Percentiles rank a stretch among this genome's conserved stretches.
Evolutionary conservation across 768 basidiomycete genomes (phyloP).

Genomic region (Kwoniella sp.): DNA sequence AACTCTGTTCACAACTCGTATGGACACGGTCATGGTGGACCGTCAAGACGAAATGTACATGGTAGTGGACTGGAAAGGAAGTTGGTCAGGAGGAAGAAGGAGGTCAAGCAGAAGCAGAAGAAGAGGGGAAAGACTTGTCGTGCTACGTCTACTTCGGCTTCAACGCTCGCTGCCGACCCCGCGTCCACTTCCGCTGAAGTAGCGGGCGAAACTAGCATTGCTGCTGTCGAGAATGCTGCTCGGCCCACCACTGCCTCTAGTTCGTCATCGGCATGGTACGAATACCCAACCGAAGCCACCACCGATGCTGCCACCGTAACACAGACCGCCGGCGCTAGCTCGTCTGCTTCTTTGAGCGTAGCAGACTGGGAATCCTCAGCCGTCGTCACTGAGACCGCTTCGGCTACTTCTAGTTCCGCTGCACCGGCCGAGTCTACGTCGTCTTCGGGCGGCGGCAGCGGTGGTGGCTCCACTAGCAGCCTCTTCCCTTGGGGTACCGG

Average conservation of each 20-base stretch:
- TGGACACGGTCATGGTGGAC: slow-evolving; percentile 11
- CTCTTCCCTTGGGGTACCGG: slow-evolving; percentile 25
- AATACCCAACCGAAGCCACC: not conserved
- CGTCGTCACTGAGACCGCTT: not conserved
- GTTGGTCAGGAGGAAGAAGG: slow-evolving; percentile 19
- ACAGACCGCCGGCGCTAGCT: slow-evolving; percentile 1
- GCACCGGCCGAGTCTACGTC: slow-evolving; percentile 22
- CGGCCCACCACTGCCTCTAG: not conserved
- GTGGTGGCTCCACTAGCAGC: not conserved
- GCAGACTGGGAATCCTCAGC: slow-evolving; percentile 4
- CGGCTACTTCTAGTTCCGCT: slow-evolving; percentile 10
- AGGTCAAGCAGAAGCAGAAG: slow-evolving; percentile 1
- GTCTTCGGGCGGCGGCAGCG: slow-evolving; percentile 6
- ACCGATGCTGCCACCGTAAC: too few relatives aligned
- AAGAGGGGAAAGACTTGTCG: slow-evolving; percentile 13
- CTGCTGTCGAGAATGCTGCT: slow-evolving; percentile 14
- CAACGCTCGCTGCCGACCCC: slow-evolving; percentile 1
- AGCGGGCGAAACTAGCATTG: not conserved
- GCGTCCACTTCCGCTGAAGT: slow-evolving; percentile 8
- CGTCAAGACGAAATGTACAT: not conserved
- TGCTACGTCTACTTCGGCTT: slow-evolving; percentile 1
- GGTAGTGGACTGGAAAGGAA: slow-evolving; percentile 10
- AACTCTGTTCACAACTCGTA: slow-evolving; percentile 7
- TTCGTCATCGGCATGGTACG: slow-evolving; percentile 10
- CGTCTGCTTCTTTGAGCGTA: slow-evolving; percentile 1